Evolutionary conservation across 805 yeast genomes (phyloP), one percentile per base, ranked within the genome.

Genomic region (Metschnikowia borealis): DNA sequence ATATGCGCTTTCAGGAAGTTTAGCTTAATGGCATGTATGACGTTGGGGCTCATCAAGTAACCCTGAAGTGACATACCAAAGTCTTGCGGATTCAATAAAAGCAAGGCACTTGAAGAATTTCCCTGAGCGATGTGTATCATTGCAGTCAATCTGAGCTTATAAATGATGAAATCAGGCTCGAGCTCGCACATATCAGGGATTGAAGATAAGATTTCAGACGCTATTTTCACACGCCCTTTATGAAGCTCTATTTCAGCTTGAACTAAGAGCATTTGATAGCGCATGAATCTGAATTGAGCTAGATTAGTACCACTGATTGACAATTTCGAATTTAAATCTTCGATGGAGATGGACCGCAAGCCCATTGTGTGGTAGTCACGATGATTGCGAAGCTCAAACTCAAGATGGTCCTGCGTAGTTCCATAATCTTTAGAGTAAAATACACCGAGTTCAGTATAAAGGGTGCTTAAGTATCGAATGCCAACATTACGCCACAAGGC

Each of bases 401-500:
- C 50, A n/a, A 52, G 40, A 6, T 37, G 29, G 15, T 52, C 56
- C 17, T 40, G 37, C 5, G 47, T 31, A 6, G 54, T 45, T 15
- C 63, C 57, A n/a, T 56, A 59, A 5, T 57, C 59, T 1, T 66
- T 64, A 6, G 78, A 69, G 33, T 72, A 65, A 2, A 68, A 71
- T n/a, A 70, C 40, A 0, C 82, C 79, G 33, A 81, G 65, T 3
- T 73, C 75, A n/a, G 68, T 63, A 61, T 81, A 82, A 2, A 77
- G 61, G 14, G 73, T 70, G 17, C 82, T 70, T 29, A 83, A 60
- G 8, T 70, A 65, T 3, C 71, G 69, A 44, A 70, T 69, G 0
- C 88, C 87, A 14, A 77, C 69, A 49, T 82, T 65, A 15, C 67
- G 57, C 89, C 85, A 82, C 31, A 75, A 67, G 2, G 77, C 62